Conservation (phyloP, 768 basidiomycete genomes). For the Asterophora parasitica region DNA sequence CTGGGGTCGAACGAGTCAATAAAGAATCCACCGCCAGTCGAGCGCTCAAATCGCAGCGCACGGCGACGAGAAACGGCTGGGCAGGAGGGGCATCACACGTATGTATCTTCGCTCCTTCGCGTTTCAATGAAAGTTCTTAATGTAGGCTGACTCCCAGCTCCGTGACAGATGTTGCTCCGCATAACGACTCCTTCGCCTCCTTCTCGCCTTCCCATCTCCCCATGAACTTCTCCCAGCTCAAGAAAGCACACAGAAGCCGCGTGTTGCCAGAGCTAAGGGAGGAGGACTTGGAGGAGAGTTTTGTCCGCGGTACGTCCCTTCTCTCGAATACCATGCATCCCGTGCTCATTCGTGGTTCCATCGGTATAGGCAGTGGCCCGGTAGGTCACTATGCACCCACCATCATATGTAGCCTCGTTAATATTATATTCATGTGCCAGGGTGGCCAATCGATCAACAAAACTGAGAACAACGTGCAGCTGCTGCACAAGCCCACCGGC, state of each 20-base stretch:
- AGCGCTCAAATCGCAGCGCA: conserved; percentile 40
- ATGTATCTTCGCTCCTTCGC: conserved; percentile 3
- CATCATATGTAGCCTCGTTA: conserved; percentile 17
- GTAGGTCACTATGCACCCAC: conserved; percentile 29
- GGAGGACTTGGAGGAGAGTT: conserved; percentile 80
- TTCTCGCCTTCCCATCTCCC: conserved; percentile 21
- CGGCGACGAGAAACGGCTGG: conserved; percentile 39
- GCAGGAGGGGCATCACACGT: conserved; percentile 24
- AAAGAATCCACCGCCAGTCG: conserved; percentile 49
- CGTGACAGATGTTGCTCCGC: conserved; percentile 34
- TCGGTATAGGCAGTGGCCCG: conserved; percentile 70
- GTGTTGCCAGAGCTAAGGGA: conserved; percentile 65
- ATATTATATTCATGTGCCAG: conserved; percentile 29
- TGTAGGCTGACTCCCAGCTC: conserved; percentile 24
- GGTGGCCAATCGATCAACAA: conserved; percentile 98
- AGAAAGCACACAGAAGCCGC: conserved; percentile 62
- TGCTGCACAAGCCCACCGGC: conserved; percentile 85
- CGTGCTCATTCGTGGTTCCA: background rate
- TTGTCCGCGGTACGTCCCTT: conserved; percentile 66
- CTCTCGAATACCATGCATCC: background rate
- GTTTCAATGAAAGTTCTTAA: conserved; percentile 8
- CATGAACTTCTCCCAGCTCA: conserved; percentile 64
- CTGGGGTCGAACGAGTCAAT: conserved; percentile 81
- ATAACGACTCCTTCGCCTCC: conserved; percentile 21
- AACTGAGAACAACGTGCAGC: conserved; percentile 85